Conservation (phyloP, 1,284 basidiomycete species). For the Pascua guehoae region DNA sequence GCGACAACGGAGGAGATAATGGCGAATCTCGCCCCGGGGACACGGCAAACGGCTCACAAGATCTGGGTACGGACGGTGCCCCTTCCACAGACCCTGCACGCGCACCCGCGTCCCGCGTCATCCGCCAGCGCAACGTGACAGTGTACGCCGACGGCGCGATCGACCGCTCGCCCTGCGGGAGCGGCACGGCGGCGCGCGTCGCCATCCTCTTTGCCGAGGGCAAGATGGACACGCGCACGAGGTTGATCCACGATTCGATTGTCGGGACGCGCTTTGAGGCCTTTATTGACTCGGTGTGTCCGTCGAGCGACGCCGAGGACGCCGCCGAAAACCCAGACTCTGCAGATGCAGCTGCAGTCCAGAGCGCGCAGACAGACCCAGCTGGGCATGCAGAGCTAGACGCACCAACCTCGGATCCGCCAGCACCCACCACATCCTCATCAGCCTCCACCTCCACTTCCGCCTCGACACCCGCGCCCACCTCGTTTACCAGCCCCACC, state of each 20-base stretch:
- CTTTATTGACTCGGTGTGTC: neutral
- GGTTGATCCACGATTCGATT: constrained; percentile 14
- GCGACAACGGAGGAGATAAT: neutral
- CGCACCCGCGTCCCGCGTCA: neutral
- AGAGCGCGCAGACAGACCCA: too few relatives aligned
- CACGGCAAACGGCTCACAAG: too few relatives aligned
- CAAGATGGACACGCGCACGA: constrained; percentile 11
- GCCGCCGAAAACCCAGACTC: neutral
- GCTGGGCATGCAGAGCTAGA: neutral
- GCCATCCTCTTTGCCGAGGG: constrained; percentile 49
- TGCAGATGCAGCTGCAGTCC: too few relatives aligned
- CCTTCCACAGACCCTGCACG: neutral
- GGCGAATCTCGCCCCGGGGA: too few relatives aligned
- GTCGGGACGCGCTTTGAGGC: constrained; percentile 15
- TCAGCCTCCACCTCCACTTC: too few relatives aligned
- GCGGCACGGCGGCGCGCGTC: constrained; percentile 51
- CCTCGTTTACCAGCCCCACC: constrained; percentile 1
- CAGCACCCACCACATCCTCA: too few relatives aligned
- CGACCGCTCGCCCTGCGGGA: constrained; percentile 53
- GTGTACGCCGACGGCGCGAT: constrained; percentile 52
- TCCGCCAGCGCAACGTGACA: constrained; percentile 15
- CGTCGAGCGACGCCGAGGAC: too few relatives aligned
- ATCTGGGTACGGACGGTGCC: neutral
- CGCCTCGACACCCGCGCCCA: neutral
- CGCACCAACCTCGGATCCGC: too few relatives aligned